A percentile compares a stretch with the other conserved stretches of the same genome.
Conservation (phyloP, 2,329 filamentous ascomycete species). For the Microthyrium microscopicum region DNA sequence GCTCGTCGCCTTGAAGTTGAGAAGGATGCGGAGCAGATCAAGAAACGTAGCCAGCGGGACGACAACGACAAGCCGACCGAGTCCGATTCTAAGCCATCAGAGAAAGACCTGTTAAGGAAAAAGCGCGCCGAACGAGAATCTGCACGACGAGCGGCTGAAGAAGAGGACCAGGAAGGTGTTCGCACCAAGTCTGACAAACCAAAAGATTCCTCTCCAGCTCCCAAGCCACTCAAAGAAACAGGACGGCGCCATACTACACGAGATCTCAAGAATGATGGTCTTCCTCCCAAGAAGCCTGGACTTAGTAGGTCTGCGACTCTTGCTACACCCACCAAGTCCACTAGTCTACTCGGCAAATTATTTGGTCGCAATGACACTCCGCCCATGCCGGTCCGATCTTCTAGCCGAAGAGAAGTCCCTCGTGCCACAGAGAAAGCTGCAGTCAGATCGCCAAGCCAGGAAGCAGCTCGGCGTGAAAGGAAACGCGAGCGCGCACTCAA, state of each 20-base stretch:
- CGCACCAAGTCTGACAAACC: not conserved
- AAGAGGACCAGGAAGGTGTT: slow-evolving; percentile 5
- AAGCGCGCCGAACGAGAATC: slow-evolving; percentile 4
- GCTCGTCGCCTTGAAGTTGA: too few relatives aligned
- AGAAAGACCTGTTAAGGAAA: too few relatives aligned
- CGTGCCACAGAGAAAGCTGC: not conserved
- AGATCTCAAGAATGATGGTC: slow-evolving; percentile 1
- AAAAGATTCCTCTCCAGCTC: not conserved
- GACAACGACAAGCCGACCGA: too few relatives aligned
- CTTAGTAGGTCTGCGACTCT: slow-evolving; percentile 3
- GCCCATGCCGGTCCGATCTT: slow-evolving; percentile 3
- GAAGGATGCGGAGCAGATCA: too few relatives aligned
- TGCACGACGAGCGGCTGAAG: slow-evolving; percentile 4
- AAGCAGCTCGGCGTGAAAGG: slow-evolving; percentile 4
- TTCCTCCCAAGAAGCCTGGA: slow-evolving; percentile 2
- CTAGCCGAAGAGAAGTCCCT: not conserved
- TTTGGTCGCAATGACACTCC: slow-evolving; percentile 2
- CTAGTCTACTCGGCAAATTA: too few relatives aligned
- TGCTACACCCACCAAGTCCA: not conserved
- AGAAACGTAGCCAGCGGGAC: too few relatives aligned
- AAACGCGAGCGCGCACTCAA: slow-evolving; percentile 3
- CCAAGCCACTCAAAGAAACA: slow-evolving; percentile 1
- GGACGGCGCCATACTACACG: slow-evolving; percentile 4
- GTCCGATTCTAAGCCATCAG: too few relatives aligned
- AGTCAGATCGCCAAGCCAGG: slow-evolving; percentile 4